These are phyloP conservation scores for Gynostemma pentaphyllum DNA, from an alignment of 306 rosid species.

Conservation along the genomic window DNA sequence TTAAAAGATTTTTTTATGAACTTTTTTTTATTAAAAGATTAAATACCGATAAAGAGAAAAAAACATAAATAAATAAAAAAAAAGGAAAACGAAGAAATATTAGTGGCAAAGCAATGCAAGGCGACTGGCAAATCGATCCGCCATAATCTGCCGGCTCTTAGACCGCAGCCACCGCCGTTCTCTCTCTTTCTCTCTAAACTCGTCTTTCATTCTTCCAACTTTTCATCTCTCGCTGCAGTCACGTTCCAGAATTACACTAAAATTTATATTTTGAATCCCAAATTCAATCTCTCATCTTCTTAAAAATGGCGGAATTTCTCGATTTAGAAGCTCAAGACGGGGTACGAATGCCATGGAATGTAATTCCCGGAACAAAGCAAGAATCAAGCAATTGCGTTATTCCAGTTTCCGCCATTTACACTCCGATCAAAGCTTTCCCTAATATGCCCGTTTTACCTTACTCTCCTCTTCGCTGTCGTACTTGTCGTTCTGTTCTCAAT, in stretches of 20 bases:
- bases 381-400: conserved; percentile 56
- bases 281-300: neutral
- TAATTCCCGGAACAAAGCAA: conserved; percentile 77
- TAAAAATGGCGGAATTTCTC: conserved; percentile 63
- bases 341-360: conserved; percentile 99
- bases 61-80: neutral
- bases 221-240: neutral
- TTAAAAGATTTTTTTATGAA: neutral
- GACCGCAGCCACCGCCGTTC: neutral
- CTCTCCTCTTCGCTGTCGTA: conserved; percentile 81
- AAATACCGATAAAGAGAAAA: too few species aligned
- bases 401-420: conserved; percentile 76
- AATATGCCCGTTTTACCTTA: conserved; percentile 60
- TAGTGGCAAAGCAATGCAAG: too few species aligned
- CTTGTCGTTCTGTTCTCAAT: conserved; percentile 82
- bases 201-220: neutral
- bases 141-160: conserved; percentile 10
- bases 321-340: conserved; percentile 93
- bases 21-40: too few species aligned
- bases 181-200: neutral
- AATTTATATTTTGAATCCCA: neutral
- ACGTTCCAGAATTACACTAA: neutral
- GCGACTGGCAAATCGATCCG: conserved; percentile 14
- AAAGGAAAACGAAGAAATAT: neutral
- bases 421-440: conserved; percentile 68